phyloP scores from a whole-genome alignment of 495 filamentous ascomycete species.

The Daldinia grandis region DNA sequence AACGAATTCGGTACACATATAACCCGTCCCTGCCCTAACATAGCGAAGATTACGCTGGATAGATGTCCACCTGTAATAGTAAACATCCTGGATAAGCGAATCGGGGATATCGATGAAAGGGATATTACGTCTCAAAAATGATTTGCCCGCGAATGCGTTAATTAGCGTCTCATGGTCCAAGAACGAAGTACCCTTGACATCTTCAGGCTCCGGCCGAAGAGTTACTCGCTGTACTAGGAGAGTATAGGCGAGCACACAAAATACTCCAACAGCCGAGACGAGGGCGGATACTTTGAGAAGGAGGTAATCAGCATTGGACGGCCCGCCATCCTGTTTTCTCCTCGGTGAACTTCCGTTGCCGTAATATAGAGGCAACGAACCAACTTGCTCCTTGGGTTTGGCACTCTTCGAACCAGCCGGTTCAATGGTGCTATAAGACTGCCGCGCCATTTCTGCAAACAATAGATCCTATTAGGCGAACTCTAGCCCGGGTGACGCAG shows the following conservation, averaged over 20 bases:
- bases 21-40: slow-evolving; percentile 52
- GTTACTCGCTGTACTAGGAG: slow-evolving; percentile 4
- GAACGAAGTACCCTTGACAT: slow-evolving; percentile 39
- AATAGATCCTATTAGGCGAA: background rate
- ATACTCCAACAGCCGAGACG: slow-evolving; percentile 24
- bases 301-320: slow-evolving; percentile 23
- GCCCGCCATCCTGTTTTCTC: slow-evolving; percentile 15
- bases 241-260: slow-evolving; percentile 22
- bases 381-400: background rate
- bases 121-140: slow-evolving; percentile 52
- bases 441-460: slow-evolving; percentile 13
- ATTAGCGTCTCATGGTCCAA: slow-evolving; percentile 46
- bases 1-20: slow-evolving; percentile 55
- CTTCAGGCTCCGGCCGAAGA: background rate
- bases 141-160: slow-evolving; percentile 45
- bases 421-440: slow-evolving; percentile 23
- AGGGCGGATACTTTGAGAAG: slow-evolving; percentile 21
- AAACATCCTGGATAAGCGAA: slow-evolving; percentile 53
- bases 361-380: slow-evolving; percentile 5
- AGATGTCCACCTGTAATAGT: slow-evolving; percentile 57
- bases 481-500: background rate
- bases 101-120: slow-evolving; percentile 61
- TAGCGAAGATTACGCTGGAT: slow-evolving; percentile 55
- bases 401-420: background rate
- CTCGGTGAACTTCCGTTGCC: background rate